Evolutionary conservation across 1,139 yeast genomes (phyloP), one percentile per base, ranked within the genome.

Genomic region (Yamadazyma blattariae): DNA sequence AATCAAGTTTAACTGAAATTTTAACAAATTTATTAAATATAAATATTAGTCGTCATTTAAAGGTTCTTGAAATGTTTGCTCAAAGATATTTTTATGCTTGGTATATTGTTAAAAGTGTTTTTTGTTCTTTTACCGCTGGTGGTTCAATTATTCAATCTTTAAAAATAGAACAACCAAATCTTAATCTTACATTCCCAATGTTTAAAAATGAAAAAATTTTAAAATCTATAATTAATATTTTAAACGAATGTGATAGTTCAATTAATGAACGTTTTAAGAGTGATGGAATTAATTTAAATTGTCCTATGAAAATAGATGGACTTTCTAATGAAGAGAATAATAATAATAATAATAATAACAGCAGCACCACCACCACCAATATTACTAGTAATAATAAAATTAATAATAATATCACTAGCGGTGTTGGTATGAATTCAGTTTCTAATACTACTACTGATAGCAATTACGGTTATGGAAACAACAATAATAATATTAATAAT

Each of bases 71-170:
- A 4, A 49, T 54, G 22, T 50, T 61, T 26, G 59, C 67, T 36
- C 56, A 56, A 32, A 46, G 72, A 35, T 69, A 69, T 42, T 69
- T 62, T 44, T 66, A 63, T 47, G 72, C 74, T 1, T 69, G 75
- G 75, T 56, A 67, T 44, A 52, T 65, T 2, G 52, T 63, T 5
- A 67, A 64, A 40, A 59, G 64, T 12, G 27, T 29, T 6, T 15
- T 11, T 5, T 30, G 30, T 25, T 13, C 23, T 9, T 26, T 16
- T 25, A 13, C 26, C 10, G 12, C 21, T 8, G 16, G 29, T 29
- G 20, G 15, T 4, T 14, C 12, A 14, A 29, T 26, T 15, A 24
- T 15, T 19, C 28, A 25, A 16, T 11, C 17, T 5, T 17, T 34
- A 8, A 30, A 23, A 25, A 3, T 3, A 3, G 12, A 29, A 21